Evolutionary conservation across 1,284 basidiomycete species (phyloP).

Genomic region (Ceratobasidium sp.): DNA sequence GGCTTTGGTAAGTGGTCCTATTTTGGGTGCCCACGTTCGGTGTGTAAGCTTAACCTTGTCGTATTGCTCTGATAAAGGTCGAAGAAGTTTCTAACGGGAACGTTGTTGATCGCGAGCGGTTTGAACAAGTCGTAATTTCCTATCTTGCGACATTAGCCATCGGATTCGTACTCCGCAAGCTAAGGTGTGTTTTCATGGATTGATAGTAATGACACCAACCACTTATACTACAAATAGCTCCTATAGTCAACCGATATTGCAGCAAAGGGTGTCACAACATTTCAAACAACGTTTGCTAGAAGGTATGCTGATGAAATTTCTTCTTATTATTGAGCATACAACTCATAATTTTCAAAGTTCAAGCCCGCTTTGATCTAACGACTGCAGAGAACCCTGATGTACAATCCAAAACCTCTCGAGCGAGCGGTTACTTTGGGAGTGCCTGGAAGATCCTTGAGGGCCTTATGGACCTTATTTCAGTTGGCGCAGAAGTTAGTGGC

Average conservation of each 20-base stretch:
- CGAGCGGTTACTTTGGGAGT: conserved; percentile 19
- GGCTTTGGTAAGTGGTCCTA: conserved; percentile 18
- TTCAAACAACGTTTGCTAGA: conserved; percentile 34
- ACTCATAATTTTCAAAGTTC: conserved; percentile 10
- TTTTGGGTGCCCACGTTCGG: background rate
- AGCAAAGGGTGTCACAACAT: conserved; percentile 39
- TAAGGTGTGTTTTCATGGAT: conserved; percentile 32
- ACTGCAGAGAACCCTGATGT: conserved; percentile 39
- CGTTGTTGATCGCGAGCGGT: conserved; percentile 19
- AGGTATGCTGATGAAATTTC: background rate
- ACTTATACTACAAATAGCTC: background rate
- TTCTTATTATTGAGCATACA: background rate
- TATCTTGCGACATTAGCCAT: conserved; percentile 6
- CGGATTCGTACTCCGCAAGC: conserved; percentile 29
- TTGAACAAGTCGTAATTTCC: conserved; percentile 3
- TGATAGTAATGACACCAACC: too few relatives aligned
- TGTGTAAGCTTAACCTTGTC: background rate
- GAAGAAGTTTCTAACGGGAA: conserved; percentile 17
- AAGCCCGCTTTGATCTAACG: conserved; percentile 31
- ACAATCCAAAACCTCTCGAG: conserved; percentile 36
- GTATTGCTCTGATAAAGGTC: conserved; percentile 14
- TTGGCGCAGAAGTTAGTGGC: conserved; percentile 25
- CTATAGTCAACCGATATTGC: conserved; percentile 32
- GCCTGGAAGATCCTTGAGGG: conserved; percentile 37
- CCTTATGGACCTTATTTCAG: conserved; percentile 4